phyloP scores from a whole-genome alignment of 441 rosid species.

The Eugenia klotzschiana region DNA sequence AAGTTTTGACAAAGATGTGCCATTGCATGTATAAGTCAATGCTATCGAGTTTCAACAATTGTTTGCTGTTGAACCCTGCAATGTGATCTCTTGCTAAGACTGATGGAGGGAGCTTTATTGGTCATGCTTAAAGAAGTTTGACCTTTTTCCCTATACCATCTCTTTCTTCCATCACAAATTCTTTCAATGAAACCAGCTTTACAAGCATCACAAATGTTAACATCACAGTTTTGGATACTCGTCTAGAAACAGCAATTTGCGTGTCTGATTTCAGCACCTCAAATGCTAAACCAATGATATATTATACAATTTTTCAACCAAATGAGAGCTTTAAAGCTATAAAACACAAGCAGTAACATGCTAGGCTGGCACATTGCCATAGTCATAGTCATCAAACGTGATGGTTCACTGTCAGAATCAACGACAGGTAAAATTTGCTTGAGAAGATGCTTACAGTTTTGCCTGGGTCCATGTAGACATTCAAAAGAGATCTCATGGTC shows the following conservation, averaged over 20 bases:
- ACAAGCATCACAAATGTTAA: neutral
- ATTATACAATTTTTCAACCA: neutral
- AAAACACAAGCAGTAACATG: neutral
- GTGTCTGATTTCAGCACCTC: neutral
- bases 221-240: neutral
- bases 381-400: neutral
- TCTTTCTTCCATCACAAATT: neutral
- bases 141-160: neutral
- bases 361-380: neutral
- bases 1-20: neutral
- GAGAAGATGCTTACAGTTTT: constrained; percentile 46
- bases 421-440: neutral
- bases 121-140: neutral
- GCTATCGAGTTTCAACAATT: neutral
- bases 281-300: neutral
- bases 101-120: neutral
- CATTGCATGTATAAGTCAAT: neutral
- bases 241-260: neutral
- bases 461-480: constrained; percentile 67
- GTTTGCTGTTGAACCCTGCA: neutral
- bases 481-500: constrained; percentile 85
- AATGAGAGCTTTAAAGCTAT: neutral
- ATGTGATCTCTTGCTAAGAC: neutral
- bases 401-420: neutral
- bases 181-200: neutral